phyloP scores from a whole-genome alignment of 2,329 filamentous ascomycete genomes.

The Alternaria triticimaculans region DNA sequence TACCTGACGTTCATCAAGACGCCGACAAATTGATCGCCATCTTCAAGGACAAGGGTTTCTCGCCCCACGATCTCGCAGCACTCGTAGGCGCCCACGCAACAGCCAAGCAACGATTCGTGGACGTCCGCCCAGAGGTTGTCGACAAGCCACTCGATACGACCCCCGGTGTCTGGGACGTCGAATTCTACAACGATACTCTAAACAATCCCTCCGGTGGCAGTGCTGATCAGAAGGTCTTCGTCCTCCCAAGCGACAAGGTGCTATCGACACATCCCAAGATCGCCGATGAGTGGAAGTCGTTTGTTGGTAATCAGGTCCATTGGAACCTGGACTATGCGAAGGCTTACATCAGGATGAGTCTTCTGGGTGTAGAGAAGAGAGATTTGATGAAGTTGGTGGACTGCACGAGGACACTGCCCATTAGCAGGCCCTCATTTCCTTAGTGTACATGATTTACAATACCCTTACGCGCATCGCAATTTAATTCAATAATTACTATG shows the following conservation, averaged over 20 bases:
- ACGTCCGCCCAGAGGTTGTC: constrained; percentile 47
- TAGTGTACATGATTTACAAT: background rate
- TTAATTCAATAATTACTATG: background rate
- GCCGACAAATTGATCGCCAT: constrained; percentile 55
- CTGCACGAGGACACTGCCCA: constrained; percentile 40
- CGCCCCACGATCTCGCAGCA: constrained; percentile 58
- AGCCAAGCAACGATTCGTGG: constrained; percentile 57
- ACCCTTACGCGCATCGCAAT: background rate
- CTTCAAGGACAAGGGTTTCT: constrained; percentile 61
- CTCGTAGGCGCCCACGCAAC: constrained; percentile 63
- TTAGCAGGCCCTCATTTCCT: constrained; percentile 14
- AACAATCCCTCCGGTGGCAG: constrained; percentile 27
- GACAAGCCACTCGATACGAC: constrained; percentile 56
- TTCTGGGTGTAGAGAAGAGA: constrained; percentile 33
- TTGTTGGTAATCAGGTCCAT: constrained; percentile 37
- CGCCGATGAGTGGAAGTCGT: constrained; percentile 30
- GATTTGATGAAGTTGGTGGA: constrained; percentile 33
- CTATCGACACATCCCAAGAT: constrained; percentile 36
- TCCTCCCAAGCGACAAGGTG: constrained; percentile 36
- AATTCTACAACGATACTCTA: constrained; percentile 55
- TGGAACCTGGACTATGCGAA: constrained; percentile 44
- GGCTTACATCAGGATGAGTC: constrained; percentile 41
- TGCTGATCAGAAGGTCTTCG: constrained; percentile 32
- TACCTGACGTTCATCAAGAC: constrained; percentile 53
- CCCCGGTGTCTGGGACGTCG: constrained; percentile 58